Evolutionary conservation across 1,284 basidiomycete genomes (phyloP).

Genomic region (Microbotryum saponariae): DNA sequence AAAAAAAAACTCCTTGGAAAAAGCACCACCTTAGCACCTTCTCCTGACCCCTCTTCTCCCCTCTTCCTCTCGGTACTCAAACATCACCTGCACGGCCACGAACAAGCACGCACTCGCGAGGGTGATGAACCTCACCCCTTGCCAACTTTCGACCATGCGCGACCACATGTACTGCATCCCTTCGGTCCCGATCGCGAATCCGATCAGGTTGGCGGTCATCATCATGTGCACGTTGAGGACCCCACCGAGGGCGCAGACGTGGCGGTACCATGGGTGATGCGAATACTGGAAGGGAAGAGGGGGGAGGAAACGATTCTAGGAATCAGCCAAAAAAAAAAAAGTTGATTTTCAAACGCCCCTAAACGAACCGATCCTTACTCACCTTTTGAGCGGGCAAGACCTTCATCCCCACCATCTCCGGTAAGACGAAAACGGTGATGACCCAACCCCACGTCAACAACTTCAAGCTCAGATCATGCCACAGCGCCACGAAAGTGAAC

Average conservation of each 20-base stretch:
- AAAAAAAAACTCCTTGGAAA: too few relatives aligned
- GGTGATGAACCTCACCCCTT: conserved; percentile 61
- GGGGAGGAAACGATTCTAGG: not conserved
- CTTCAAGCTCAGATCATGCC: conserved; percentile 88
- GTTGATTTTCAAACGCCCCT: not conserved
- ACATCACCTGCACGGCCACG: conserved; percentile 83
- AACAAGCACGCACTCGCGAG: conserved; percentile 63
- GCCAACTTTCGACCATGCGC: conserved; percentile 57
- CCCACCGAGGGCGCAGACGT: conserved; percentile 73
- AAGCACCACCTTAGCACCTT: conserved; percentile 43
- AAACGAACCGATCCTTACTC: not conserved
- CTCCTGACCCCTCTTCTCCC: conserved; percentile 55
- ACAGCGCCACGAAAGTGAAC: conserved; percentile 97
- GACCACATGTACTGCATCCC: conserved; percentile 64
- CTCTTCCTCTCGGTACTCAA: conserved; percentile 71
- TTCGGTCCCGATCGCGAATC: conserved; percentile 85
- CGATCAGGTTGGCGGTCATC: conserved; percentile 89
- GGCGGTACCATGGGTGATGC: conserved; percentile 68
- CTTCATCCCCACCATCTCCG: conserved; percentile 62
- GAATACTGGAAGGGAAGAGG: conserved; percentile 63
- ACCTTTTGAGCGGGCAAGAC: conserved; percentile 28
- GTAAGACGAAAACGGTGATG: conserved; percentile 79
- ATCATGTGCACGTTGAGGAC: conserved; percentile 81
- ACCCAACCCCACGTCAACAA: conserved; percentile 97
- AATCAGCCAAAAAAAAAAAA: not conserved